Evolutionary conservation across 2,329 filamentous ascomycete species (phyloP).

Genomic region (Plectosphaerella plurivora): DNA sequence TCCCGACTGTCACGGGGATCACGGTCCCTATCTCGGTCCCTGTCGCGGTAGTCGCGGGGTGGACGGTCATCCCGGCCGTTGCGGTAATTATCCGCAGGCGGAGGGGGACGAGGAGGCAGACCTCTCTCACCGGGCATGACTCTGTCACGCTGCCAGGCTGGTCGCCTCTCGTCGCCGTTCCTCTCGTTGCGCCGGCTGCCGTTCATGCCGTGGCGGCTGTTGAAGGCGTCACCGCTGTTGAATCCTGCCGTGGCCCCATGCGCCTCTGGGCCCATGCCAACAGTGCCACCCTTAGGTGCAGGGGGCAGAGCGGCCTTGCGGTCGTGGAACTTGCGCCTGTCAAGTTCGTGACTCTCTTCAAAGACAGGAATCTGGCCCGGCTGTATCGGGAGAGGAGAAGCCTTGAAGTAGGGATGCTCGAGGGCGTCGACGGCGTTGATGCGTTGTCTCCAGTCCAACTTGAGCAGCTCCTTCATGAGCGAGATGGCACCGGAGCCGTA

Average conservation of each 20-base stretch:
- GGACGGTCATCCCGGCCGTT: slow-evolving; percentile 27
- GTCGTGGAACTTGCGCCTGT: slow-evolving; percentile 84
- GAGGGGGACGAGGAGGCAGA: slow-evolving; percentile 46
- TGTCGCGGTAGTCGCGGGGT: slow-evolving; percentile 30
- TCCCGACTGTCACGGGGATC: slow-evolving; percentile 11
- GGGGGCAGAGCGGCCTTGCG: slow-evolving; percentile 81
- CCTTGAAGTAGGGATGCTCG: slow-evolving; percentile 86
- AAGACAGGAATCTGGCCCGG: slow-evolving; percentile 87
- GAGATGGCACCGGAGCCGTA: slow-evolving; percentile 70
- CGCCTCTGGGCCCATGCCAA: slow-evolving; percentile 64
- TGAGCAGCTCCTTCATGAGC: slow-evolving; percentile 76
- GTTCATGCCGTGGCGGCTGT: slow-evolving; percentile 39
- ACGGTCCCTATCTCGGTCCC: slow-evolving; percentile 24
- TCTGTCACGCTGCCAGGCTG: slow-evolving; percentile 49
- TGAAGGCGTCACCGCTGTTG: slow-evolving; percentile 46
- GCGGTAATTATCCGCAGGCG: slow-evolving; percentile 28
- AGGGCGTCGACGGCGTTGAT: slow-evolving; percentile 94
- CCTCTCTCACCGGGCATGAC: slow-evolving; percentile 23
- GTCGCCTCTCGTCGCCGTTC: slow-evolving; percentile 40
- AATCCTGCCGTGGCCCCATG: slow-evolving; percentile 45
- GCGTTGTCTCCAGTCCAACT: slow-evolving; percentile 81
- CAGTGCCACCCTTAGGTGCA: slow-evolving; percentile 85
- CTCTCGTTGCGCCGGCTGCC: slow-evolving; percentile 36
- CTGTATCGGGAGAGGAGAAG: slow-evolving; percentile 69
- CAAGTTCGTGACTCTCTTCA: slow-evolving; percentile 94